Conservation (phyloP, 1,284 basidiomycete genomes). For the Ganoderma multipileum region DNA sequence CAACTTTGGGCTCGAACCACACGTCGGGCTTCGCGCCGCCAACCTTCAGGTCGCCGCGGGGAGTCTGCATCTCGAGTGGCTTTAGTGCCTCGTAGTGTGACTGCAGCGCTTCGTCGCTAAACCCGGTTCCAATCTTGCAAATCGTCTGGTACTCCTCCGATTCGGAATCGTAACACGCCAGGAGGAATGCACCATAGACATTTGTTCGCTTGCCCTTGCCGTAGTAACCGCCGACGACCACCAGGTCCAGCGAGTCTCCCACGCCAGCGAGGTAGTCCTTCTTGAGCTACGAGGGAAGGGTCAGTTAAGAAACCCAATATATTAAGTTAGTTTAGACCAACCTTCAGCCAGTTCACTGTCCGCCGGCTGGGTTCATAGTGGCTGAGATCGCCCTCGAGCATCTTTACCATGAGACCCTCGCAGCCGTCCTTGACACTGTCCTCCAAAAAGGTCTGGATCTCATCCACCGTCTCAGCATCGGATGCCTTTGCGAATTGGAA, state of each 20-base stretch:
- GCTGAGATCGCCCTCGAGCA: conserved; percentile 91
- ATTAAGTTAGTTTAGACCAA: conserved; percentile 37
- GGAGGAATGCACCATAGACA: conserved; percentile 94
- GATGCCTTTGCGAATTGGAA: conserved; percentile 94
- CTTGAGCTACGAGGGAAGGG: conserved; percentile 71
- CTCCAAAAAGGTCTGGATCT: conserved; percentile 95
- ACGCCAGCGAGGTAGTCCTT: conserved; percentile 98
- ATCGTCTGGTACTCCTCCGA: conserved; percentile 94
- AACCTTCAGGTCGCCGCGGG: conserved; percentile 81
- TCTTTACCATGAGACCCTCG: conserved; percentile 99
- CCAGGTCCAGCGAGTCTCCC: conserved; percentile 96
- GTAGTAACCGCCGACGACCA: conserved; percentile 96
- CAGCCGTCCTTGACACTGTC: conserved; percentile 98
- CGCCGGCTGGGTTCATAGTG: conserved; percentile 95
- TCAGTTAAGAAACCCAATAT: background rate
- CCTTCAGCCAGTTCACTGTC: conserved; percentile 99
- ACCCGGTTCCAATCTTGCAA: conserved; percentile 99
- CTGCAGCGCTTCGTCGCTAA: conserved; percentile 91
- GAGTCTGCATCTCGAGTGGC: conserved; percentile 74
- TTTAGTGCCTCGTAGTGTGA: conserved; percentile 86
- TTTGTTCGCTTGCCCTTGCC: conserved; percentile 98
- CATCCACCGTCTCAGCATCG: conserved; percentile 90
- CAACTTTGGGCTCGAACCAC: conserved; percentile 94
- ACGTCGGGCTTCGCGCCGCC: conserved; percentile 94
- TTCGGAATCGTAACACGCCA: conserved; percentile 94